These are phyloP conservation scores for Pseudozyma sp. DNA, from an alignment of 1,284 basidiomycete genomes.

Conservation along the genomic window DNA sequence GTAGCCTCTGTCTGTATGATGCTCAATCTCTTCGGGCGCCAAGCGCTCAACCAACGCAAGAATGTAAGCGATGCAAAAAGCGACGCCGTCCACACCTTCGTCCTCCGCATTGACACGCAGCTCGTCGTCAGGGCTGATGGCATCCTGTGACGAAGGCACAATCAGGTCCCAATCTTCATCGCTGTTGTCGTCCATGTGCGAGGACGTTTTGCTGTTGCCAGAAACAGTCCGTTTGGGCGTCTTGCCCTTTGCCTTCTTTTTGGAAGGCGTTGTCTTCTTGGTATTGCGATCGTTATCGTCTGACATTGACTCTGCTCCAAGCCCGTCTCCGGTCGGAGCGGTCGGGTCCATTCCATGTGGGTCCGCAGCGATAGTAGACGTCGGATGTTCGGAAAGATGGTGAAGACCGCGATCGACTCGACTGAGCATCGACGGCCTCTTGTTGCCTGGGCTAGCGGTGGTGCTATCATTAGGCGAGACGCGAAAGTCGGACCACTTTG, in stretches of 20 bases:
- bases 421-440: constrained; percentile 54
- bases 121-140: constrained; percentile 29
- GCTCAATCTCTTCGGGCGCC: constrained; percentile 67
- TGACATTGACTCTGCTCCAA: constrained; percentile 2
- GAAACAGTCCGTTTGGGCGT: constrained; percentile 16
- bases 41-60: constrained; percentile 64
- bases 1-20: constrained; percentile 60
- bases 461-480: constrained; percentile 53
- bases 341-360: constrained; percentile 3
- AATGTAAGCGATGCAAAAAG: constrained; percentile 67
- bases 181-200: neutral
- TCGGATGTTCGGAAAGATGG: constrained; percentile 24
- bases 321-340: constrained; percentile 4
- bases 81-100: constrained; percentile 61
- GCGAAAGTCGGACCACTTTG: constrained; percentile 65
- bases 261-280: constrained; percentile 9
- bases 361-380: neutral
- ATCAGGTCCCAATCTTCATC: constrained; percentile 55
- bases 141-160: constrained; percentile 29
- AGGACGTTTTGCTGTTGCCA: neutral
- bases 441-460: constrained; percentile 7
- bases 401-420: constrained; percentile 65
- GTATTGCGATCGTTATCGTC: constrained; percentile 4
- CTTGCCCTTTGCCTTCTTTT: constrained; percentile 33
- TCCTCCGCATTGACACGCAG: constrained; percentile 56